phyloP scores from a whole-genome alignment of 2,329 filamentous ascomycete species.

The Hirsutella rhossiliensis region DNA sequence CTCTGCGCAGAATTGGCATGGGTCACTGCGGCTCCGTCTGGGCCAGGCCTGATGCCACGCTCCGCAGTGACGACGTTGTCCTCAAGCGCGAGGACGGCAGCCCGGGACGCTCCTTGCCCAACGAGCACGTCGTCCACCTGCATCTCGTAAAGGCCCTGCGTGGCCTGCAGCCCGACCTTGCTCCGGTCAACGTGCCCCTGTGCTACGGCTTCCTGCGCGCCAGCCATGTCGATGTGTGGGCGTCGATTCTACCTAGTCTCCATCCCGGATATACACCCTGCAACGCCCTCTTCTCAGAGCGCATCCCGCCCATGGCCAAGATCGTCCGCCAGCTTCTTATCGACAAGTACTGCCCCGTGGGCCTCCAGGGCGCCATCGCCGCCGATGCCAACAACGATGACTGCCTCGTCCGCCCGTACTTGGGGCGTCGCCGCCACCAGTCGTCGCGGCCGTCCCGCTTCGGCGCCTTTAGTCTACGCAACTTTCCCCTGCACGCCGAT shows the following conservation, averaged over 20 bases:
- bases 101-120: too few relatives aligned
- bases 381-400: constrained; percentile 23
- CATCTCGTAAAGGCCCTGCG: constrained; percentile 15
- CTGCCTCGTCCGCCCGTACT: constrained; percentile 36
- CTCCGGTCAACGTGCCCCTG: too few relatives aligned
- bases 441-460: background rate
- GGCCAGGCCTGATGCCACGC: background rate
- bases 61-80: too few relatives aligned
- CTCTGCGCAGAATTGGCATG: background rate
- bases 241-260: constrained; percentile 8
- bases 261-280: constrained; percentile 9
- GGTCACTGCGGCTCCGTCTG: background rate
- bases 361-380: background rate
- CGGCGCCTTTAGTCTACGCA: constrained; percentile 28
- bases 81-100: too few relatives aligned
- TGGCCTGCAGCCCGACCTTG: too few relatives aligned
- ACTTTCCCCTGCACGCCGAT: constrained; percentile 35
- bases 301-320: constrained; percentile 11
- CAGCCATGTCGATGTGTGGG: constrained; percentile 3
- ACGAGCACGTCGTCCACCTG: too few relatives aligned
- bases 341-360: constrained; percentile 7
- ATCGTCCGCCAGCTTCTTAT: constrained; percentile 8
- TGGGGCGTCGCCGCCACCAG: constrained; percentile 22
- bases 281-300: constrained; percentile 16
- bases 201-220: too few relatives aligned